Evolutionary conservation across 768 basidiomycete species (phyloP).

Genomic region (Cubamyces lactineus): DNA sequence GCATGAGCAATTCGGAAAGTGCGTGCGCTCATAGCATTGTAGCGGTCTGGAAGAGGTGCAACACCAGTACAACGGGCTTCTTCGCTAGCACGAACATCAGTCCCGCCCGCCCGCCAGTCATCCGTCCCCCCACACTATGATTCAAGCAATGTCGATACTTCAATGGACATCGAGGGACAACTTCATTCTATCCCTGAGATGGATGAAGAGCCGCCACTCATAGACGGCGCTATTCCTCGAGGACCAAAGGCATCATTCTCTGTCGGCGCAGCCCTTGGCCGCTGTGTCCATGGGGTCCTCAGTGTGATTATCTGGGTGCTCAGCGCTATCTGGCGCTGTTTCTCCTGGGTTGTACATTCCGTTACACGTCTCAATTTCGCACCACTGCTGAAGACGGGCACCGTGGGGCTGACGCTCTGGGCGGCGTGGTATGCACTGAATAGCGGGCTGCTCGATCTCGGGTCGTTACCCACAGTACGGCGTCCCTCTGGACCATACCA

Average conservation of each 20-base stretch:
- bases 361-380: constrained; percentile 38
- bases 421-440: constrained; percentile 49
- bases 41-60: constrained; percentile 30
- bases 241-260: constrained; percentile 39
- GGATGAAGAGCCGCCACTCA: constrained; percentile 48
- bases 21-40: constrained; percentile 14
- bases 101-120: constrained; percentile 37
- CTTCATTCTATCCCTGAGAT: constrained; percentile 68
- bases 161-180: constrained; percentile 50
- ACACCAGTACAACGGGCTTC: constrained; percentile 27
- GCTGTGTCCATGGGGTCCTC: constrained; percentile 43
- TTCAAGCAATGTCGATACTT: constrained; percentile 30
- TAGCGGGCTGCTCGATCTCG: constrained; percentile 25
- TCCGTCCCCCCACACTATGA: constrained; percentile 46
- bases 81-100: constrained; percentile 33
- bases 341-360: constrained; percentile 35
- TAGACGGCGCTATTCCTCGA: constrained; percentile 38
- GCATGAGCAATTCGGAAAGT: background rate
- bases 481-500: constrained; percentile 44
- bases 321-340: constrained; percentile 13
- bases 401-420: constrained; percentile 48
- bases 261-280: constrained; percentile 50
- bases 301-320: constrained; percentile 28
- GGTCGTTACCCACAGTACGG: constrained; percentile 32
- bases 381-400: constrained; percentile 45